These are phyloP conservation scores for Lentinula aciculospora DNA, from an alignment of 768 basidiomycete genomes.

Conservation along the genomic window DNA sequence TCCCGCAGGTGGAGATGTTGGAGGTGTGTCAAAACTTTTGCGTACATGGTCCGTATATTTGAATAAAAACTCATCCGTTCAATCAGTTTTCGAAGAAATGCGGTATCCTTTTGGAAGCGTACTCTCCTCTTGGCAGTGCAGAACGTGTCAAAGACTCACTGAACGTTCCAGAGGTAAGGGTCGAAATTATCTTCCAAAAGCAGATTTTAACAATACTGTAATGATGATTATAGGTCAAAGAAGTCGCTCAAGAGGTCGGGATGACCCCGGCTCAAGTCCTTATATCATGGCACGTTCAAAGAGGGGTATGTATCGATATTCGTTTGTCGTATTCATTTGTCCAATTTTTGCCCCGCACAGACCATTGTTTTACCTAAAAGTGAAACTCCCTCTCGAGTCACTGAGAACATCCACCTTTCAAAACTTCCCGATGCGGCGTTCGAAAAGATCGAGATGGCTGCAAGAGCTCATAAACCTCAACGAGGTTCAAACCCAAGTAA, in stretches of 20 bases:
- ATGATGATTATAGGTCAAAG: slow-evolving; percentile 39
- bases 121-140: slow-evolving; percentile 68
- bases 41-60: too few relatives aligned
- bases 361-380: slow-evolving; percentile 75
- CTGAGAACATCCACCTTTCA: slow-evolving; percentile 58
- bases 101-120: slow-evolving; percentile 63
- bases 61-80: not conserved
- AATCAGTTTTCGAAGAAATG: slow-evolving; percentile 63
- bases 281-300: slow-evolving; percentile 73
- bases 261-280: slow-evolving; percentile 74
- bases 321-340: not conserved
- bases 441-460: slow-evolving; percentile 43
- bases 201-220: too few relatives aligned
- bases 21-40: not conserved
- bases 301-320: slow-evolving; percentile 44
- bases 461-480: slow-evolving; percentile 47
- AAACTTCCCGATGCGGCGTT: slow-evolving; percentile 34
- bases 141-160: slow-evolving; percentile 54
- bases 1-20: slow-evolving; percentile 47
- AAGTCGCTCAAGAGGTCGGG: slow-evolving; percentile 54
- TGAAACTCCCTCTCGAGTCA: slow-evolving; percentile 60
- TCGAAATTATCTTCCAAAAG: not conserved
- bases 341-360: slow-evolving; percentile 22
- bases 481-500: slow-evolving; percentile 56
- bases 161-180: slow-evolving; percentile 45